Base-by-base conservation (phyloP, 805 yeast species). In the Starmerella floricola region DNA sequence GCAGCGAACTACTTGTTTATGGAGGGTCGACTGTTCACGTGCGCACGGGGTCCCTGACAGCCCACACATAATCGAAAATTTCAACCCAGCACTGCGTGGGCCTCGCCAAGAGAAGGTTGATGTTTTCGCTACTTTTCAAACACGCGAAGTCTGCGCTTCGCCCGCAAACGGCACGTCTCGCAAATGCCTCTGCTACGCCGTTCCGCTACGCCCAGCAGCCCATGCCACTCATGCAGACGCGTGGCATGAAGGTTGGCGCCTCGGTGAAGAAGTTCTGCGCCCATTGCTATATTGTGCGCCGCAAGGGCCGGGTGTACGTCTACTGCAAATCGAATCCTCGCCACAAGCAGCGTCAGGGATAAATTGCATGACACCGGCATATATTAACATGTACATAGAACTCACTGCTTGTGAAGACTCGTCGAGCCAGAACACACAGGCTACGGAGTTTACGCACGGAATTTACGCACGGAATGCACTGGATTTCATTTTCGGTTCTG, bases 251-350 rank as follows among this genome's bases (percentile, higher is more conserved):
- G 62, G 94, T 86, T 35, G 78, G 88, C 62, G 77, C 96, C 4
- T 74, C 97, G 1, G 94, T 91, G 42, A 87, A 87, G 68, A 91
- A 83, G 68, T 80, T 84, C 64, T 91, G 98, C 62, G 71, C 79
- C 30, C 91, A 84, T 60, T 91, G 98, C 62, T 81, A 79, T 54
- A 74, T 84, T 63, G 95, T 91, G 10, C 80, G 93, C 64, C 79
- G 97, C 63, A 91, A 87, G 65, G 98, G 98, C 32, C 72, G 91
- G 56, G 88, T 87, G 11, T 85, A 84, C 51, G 94, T 91, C 31
- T 79, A 83, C 59, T 88, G 98, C 70, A 91, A 87, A 62, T 70
- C 91, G 36, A 84, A 87, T 60, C 85, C 86, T 49, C 85, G 84
- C 60, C 97, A 87, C 64, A 87, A 87, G 64, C 96, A 87, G 64